phyloP scores from a whole-genome alignment of 2,329 filamentous ascomycete species.

The Chaetomiaceae sp. region DNA sequence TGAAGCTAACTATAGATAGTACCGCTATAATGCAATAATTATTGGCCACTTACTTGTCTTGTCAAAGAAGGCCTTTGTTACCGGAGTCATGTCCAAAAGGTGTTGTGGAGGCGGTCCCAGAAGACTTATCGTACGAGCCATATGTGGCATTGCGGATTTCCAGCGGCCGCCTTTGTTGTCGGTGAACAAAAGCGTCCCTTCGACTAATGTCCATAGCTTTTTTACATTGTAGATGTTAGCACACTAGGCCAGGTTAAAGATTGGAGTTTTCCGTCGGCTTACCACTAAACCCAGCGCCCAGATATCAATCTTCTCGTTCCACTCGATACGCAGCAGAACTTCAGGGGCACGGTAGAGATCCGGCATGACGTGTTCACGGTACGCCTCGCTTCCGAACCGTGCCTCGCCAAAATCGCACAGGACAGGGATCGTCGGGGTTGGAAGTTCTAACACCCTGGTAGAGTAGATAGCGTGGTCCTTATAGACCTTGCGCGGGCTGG shows the following conservation, averaged over 20 bases:
- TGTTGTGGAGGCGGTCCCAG: conserved; percentile 6
- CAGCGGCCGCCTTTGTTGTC: conserved; percentile 2
- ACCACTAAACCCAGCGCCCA: conserved; percentile 9
- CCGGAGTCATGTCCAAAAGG: conserved; percentile 8
- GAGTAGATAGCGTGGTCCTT: conserved; percentile 7
- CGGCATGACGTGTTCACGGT: conserved; percentile 12
- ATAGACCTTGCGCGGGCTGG: conserved; percentile 7
- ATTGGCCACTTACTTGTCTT: not conserved
- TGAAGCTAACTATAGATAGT: too few species aligned
- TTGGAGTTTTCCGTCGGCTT: not conserved
- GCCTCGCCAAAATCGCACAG: conserved; percentile 14
- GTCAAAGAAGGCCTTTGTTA: conserved; percentile 7
- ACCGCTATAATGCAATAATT: not conserved
- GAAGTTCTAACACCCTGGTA: not conserved
- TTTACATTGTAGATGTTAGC: not conserved
- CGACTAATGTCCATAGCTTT: conserved; percentile 4
- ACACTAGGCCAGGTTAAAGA: too few species aligned
- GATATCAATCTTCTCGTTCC: conserved; percentile 14
- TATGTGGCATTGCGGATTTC: conserved; percentile 6
- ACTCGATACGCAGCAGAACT: conserved; percentile 7
- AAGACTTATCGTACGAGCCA: conserved; percentile 12
- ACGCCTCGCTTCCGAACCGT: conserved; percentile 6
- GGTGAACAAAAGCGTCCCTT: conserved; percentile 11
- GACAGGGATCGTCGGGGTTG: not conserved
- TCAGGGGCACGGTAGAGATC: conserved; percentile 12